Percentiles rank a stretch among this genome's conserved stretches.
Conservation (phyloP, 495 filamentous ascomycete species). For the Penicillium samsonianum region DNA sequence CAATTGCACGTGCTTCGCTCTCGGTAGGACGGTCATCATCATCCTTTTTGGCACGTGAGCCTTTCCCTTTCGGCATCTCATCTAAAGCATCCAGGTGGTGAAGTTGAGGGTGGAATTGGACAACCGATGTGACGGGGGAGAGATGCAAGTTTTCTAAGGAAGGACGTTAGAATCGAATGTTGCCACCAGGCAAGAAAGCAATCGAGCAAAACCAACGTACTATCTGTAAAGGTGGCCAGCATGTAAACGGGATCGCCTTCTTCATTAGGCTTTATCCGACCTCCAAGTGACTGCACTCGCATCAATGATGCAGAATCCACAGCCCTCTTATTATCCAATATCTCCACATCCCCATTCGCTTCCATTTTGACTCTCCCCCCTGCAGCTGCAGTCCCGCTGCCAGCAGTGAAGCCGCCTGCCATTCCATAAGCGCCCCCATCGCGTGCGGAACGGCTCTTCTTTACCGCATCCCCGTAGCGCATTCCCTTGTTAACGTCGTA, state of each 20-base stretch:
- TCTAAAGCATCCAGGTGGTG: slow-evolving; percentile 71
- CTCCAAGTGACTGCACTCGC: slow-evolving; percentile 59
- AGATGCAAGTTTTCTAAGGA: slow-evolving; percentile 65
- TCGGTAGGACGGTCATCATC: slow-evolving; percentile 49
- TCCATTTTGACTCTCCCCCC: slow-evolving; percentile 42
- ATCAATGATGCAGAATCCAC: slow-evolving; percentile 34
- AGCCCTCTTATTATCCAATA: slow-evolving; percentile 41
- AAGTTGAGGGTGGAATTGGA: slow-evolving; percentile 73
- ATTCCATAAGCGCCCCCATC: slow-evolving; percentile 61
- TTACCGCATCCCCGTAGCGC: slow-evolving; percentile 66
- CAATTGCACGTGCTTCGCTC: slow-evolving; percentile 61
- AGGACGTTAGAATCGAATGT: slow-evolving; percentile 16
- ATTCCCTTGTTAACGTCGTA: slow-evolving; percentile 68
- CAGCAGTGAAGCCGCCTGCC: slow-evolving; percentile 58
- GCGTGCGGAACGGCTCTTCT: slow-evolving; percentile 53
- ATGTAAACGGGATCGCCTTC: slow-evolving; percentile 67
- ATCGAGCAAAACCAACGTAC: slow-evolving; percentile 42
- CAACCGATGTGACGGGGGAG: slow-evolving; percentile 65
- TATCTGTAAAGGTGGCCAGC: slow-evolving; percentile 66
- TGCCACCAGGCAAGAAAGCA: slow-evolving; percentile 8
- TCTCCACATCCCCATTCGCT: slow-evolving; percentile 39
- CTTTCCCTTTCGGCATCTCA: slow-evolving; percentile 46
- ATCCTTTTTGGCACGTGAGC: slow-evolving; percentile 42
- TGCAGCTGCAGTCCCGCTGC: slow-evolving; percentile 22
- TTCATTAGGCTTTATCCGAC: slow-evolving; percentile 60